Base-by-base conservation (phyloP, 495 filamentous ascomycete species). In the Penicillium cinerascens region DNA sequence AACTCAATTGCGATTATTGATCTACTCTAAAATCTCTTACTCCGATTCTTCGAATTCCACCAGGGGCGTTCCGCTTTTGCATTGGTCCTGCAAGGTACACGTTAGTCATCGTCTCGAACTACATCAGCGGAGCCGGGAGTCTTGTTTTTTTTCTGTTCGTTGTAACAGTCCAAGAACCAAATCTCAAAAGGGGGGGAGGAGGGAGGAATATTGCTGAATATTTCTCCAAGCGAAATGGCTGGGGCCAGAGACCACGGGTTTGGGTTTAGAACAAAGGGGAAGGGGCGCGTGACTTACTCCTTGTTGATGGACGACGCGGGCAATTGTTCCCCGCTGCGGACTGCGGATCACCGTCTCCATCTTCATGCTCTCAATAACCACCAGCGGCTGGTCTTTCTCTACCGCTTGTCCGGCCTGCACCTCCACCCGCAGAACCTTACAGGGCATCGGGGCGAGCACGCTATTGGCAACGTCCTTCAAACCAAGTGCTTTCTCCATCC, bases 301-400 rank as follows among this genome's bases (percentile, higher is more conserved):
- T 75, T 85, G 78, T 67, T 85, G 79, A 71, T 97, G 91, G 37
- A 92, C 89, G 42, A 98, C 74, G 69, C 81, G 88, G 51, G 84
- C 82, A 52, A 98, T 81, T 8, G 84, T 79, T 6, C 91, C 93
- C 55, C 85, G 84, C 42, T 91, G 84, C 10, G 93, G 93, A 56
- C 88, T 92, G 52, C 93, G 79, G 52, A 98, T 96, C 29, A 95
- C 91, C 27, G 91, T 98, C 72, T 98, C 93, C 93, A 98, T 98
- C 80, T 98, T 98, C 93, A 98, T 98, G 50, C 92, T 97, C 72
- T 98, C 93, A 63, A 98, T 95, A 1, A 98, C 92, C 38, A 97
- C 90, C 54, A 98, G 72, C 17, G 89, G 82, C 59, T 95, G 84
- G 45, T 91, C 92, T 71, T 91, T 95, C 64, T 84, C 80, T 36